Evolutionary conservation across 176 grass and related monocot species (phyloP).

Genomic region (Cymbopogon citratus): DNA sequence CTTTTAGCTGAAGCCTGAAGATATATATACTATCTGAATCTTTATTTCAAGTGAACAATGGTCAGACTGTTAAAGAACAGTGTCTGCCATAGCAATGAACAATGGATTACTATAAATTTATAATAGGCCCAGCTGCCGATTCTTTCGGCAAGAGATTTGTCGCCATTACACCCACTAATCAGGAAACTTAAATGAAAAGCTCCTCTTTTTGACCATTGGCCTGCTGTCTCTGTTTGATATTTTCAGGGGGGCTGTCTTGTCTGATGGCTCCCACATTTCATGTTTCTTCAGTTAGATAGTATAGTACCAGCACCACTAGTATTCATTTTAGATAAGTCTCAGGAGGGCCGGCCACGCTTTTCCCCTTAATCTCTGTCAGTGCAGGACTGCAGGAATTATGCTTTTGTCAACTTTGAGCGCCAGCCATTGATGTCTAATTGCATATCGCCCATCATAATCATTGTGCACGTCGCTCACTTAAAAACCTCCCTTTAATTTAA

Average conservation of each 20-base stretch:
- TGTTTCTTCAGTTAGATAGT: conserved; percentile 30
- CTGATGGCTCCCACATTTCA: conserved; percentile 9
- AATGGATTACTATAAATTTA: conserved; percentile 18
- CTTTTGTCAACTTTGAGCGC: conserved; percentile 39
- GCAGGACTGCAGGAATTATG: conserved; percentile 19
- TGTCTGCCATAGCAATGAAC: neutral
- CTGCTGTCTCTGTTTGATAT: conserved; percentile 28
- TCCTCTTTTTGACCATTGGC: conserved; percentile 22
- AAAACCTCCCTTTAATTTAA: conserved; percentile 1
- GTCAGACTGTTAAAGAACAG: conserved; percentile 17
- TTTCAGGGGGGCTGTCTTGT: conserved; percentile 24
- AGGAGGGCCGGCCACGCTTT: neutral
- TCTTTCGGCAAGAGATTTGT: conserved; percentile 38
- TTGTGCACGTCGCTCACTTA: conserved; percentile 23
- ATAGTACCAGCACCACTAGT: neutral
- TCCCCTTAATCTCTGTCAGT: neutral
- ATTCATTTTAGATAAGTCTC: neutral
- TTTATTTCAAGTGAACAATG: neutral
- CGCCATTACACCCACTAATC: conserved; percentile 42
- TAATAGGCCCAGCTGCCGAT: conserved; percentile 14
- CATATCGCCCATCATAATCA: conserved; percentile 35
- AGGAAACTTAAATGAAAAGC: conserved; percentile 29
- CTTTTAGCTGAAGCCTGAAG: conserved; percentile 5
- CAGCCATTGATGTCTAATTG: conserved; percentile 30
- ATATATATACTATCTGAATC: neutral